Conservation (phyloP, 257 asterid species). For the Vinca minor region DNA sequence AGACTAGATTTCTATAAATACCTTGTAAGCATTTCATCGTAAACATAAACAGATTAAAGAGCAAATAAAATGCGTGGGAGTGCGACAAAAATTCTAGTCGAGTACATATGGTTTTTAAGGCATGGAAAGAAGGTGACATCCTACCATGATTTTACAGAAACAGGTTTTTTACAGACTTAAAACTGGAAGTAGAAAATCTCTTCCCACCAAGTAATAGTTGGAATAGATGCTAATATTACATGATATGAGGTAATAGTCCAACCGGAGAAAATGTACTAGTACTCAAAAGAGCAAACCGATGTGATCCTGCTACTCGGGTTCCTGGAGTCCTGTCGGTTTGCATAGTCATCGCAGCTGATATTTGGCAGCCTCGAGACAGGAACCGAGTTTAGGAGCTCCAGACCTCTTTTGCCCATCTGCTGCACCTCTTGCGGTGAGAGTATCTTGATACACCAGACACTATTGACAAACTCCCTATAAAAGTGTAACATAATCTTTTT, state of each 20-base stretch:
- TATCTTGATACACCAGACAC: slow-evolving; percentile 69
- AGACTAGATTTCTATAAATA: too few relatives aligned
- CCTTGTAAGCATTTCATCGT: too few relatives aligned
- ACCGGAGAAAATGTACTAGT: slow-evolving; percentile 19
- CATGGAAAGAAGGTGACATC: background rate
- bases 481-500: slow-evolving; percentile 19
- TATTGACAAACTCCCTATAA: slow-evolving; percentile 77
- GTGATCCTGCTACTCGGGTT: slow-evolving; percentile 44
- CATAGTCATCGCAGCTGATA: slow-evolving; percentile 41
- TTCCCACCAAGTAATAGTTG: slow-evolving; percentile 2
- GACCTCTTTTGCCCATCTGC: slow-evolving; percentile 61
- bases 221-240: slow-evolving; percentile 5
- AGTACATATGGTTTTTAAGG: background rate
- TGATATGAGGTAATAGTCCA: background rate
- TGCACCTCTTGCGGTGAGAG: slow-evolving; percentile 80
- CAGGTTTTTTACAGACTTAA: too few relatives aligned
- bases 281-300: slow-evolving; percentile 50
- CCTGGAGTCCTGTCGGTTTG: slow-evolving; percentile 36
- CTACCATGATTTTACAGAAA: too few relatives aligned
- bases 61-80: too few relatives aligned
- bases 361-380: slow-evolving; percentile 37
- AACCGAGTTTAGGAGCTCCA: slow-evolving; percentile 46
- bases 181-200: background rate
- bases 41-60: too few relatives aligned
- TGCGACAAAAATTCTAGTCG: background rate